Base-by-base conservation (phyloP, 805 yeast species). In the Myxozyma vanderwaltii region DNA sequence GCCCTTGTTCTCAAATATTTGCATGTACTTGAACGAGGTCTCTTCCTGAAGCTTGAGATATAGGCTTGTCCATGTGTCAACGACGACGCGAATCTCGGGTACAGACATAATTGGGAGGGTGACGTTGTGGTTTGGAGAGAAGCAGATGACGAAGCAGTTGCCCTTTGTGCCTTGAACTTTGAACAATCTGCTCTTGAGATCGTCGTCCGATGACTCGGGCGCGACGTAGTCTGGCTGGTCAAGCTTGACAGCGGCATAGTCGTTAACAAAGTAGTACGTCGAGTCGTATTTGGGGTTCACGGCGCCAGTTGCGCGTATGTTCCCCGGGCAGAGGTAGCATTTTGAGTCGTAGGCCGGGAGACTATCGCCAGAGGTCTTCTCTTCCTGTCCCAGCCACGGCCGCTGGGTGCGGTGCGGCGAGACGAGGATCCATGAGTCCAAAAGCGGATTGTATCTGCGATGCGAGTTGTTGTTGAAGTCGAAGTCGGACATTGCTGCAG, bases 371-470 rank as follows among this genome's bases (percentile, higher is more conserved):
- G 70, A 67, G 15, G 77, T 71, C 36, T 75, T 76, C 69, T 86
- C 91, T 63, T 83, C 78, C 62, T 84, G 88, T 38, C 91, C 91
- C 70, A 83, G 87, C 91, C 91, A 86, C 21, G 92, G 91, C 65
- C 92, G 77, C 71, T 85, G 84, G 31, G 90, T 82, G 58, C 91
- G 76, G 69, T 86, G 92, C 4, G 92, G 91, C 15, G 90, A 85
- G 51, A 86, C 86, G 51, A 86, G 76, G 26, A 86, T 83, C 82
- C 86, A 85, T n/a, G 80, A 72, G 54, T 82, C 81, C n/a, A 86
- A 79, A 63, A 86, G 77, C 3, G 89, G 90, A 67, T 86, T 86
- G 72, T 76, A 82, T 51, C 92, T 78, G 64, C 89, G 80, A 68
- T 86, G 91, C 1, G 89, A 81, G 54, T 64, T 47, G 52, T 65